Conservation (phyloP, 2,329 filamentous ascomycete species). For the Aspergillus pseudonomiae region DNA sequence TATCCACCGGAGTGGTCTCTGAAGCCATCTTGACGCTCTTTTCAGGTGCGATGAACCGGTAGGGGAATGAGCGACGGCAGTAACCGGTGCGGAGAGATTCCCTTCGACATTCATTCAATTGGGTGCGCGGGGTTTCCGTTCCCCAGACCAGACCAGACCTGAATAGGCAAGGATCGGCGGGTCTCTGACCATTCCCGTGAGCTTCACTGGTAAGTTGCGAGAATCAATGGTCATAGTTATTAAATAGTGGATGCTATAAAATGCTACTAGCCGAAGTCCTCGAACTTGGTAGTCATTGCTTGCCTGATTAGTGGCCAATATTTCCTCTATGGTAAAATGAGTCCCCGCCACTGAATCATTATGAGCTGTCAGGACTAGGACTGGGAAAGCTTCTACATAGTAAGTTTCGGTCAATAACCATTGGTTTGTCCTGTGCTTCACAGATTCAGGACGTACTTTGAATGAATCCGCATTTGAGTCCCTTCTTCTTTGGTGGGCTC, state of each 20-base stretch:
- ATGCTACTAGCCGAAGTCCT: background rate
- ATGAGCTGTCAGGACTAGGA: background rate
- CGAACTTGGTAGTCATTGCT: background rate
- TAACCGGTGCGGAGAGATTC: constrained; percentile 41
- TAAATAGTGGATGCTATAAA: background rate
- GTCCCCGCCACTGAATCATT: background rate
- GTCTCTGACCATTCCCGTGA: constrained; percentile 23
- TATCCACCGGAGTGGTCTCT: constrained; percentile 37
- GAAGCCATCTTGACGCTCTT: constrained; percentile 32
- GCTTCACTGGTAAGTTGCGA: background rate
- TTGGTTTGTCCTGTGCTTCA: background rate
- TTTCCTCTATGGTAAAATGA: background rate
- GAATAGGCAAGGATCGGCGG: constrained; percentile 9
- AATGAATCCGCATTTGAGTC: background rate
- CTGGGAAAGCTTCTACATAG: background rate
- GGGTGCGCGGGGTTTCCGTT: constrained; percentile 34
- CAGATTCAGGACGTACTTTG: background rate
- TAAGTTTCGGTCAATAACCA: background rate
- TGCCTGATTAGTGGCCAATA: background rate
- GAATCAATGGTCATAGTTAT: background rate
- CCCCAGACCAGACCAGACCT: constrained; percentile 30
- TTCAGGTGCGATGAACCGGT: constrained; percentile 10
- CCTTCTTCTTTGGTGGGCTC: background rate
- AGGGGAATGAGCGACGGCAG: constrained; percentile 18
- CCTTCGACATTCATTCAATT: constrained; percentile 20